phyloP scores from a whole-genome alignment of 257 asterid species.

The Scutellaria minor region DNA sequence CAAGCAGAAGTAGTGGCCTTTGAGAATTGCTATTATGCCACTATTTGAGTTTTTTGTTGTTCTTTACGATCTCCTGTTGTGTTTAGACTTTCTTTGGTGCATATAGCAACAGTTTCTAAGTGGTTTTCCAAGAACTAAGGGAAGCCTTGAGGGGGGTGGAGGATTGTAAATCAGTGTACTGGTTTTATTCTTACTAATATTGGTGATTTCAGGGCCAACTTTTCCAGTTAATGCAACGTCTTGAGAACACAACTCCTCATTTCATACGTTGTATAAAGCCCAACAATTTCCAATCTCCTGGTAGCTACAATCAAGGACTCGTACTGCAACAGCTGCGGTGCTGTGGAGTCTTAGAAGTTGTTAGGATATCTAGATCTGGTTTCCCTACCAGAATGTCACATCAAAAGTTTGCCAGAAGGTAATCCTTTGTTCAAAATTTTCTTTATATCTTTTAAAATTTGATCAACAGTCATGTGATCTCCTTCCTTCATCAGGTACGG shows the following conservation, averaged over 20 bases:
- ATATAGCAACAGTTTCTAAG: conserved; percentile 6
- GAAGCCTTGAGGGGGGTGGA: not conserved
- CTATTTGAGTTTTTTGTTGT: not conserved
- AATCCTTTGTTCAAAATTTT: conserved; percentile 21
- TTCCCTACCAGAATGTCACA: conserved; percentile 96
- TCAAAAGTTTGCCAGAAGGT: conserved; percentile 97
- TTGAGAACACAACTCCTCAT: conserved; percentile 94
- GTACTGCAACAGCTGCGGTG: conserved; percentile 90
- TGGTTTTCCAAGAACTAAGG: conserved; percentile 6
- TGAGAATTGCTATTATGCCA: not conserved
- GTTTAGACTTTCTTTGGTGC: not conserved
- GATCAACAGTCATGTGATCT: conserved; percentile 25
- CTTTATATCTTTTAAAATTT: not conserved
- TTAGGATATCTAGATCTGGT: conserved; percentile 97
- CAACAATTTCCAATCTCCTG: conserved; percentile 83
- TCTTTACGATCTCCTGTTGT: not conserved
- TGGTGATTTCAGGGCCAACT: conserved; percentile 70
- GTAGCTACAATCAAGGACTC: conserved; percentile 78
- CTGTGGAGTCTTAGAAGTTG: conserved; percentile 98
- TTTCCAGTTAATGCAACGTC: conserved; percentile 92
- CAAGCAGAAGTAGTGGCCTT: conserved; percentile 5
- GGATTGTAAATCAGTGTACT: conserved; percentile 16
- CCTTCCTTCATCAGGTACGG: conserved; percentile 74
- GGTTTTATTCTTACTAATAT: conserved; percentile 14
- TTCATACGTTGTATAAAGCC: conserved; percentile 98